Evolutionary conservation across 192 early-diverging fungal species (phyloP), one percentile per base, ranked within the genome.

Genomic region (Rhizophagus prolifer): DNA sequence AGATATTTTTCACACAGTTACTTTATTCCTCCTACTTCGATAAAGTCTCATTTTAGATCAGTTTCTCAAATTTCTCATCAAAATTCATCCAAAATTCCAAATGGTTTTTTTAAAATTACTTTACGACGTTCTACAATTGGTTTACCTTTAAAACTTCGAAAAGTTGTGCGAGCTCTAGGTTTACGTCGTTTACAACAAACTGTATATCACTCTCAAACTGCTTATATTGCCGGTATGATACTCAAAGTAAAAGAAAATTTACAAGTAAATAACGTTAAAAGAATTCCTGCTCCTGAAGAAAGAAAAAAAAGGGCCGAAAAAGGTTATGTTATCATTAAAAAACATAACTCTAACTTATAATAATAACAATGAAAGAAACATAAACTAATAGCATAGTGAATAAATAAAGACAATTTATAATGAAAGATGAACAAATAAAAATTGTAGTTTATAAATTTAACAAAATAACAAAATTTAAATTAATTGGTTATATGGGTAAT

Each of bases 201-300:
- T 0, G 78, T 83, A 59, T 87, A 86, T 64, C 81, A 81, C 66
- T 81, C 86, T 58, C 81, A 81, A 41, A 81, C 79, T 58, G 65
- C 86, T n/a, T 80, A 76, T 28, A 84, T 79, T 44, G 86, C 83
- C 14, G 86, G 86, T 50, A 69, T 80, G 46, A 87, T 87, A 75
- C 78, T 87, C 19, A 87, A 86, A 75, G 58, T 87, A 21, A 87
- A 87, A 59, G 86, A 87, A 70, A 75, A 86, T 28, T 79, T 87
- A 26, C 61, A 84, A 44, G 85, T 87, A 13, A 79, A 79, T 41
- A 82, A 80, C 41, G 81, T 87, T 13, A 70, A 62, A 14, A 58
- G 34, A 31, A 79, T 86, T 30, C 86, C 86, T 13, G 69, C 76
- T 25, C 66, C 46, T 25, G 76, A 80, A 58, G 82, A 82, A 54